A percentile compares a stretch with the other conserved stretches of the same genome.
phyloP scores from a whole-genome alignment of 2,329 filamentous ascomycete species.

The Beauveria brongniartii region DNA sequence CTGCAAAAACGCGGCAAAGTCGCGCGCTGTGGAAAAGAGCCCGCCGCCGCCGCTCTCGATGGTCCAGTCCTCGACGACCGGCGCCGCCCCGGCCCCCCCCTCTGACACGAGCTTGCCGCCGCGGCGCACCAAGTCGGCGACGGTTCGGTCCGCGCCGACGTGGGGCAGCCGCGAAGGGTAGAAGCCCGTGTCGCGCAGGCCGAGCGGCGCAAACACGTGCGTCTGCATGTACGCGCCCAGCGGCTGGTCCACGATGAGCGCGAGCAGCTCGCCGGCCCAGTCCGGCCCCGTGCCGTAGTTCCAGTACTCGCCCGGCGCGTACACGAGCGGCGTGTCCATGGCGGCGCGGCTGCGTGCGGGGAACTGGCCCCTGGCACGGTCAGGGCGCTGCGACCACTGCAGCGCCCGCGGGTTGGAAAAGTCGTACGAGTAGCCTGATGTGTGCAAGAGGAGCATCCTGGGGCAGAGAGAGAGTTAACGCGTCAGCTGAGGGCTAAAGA shows the following conservation, averaged over 20 bases:
- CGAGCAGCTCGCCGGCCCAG: constrained; percentile 38
- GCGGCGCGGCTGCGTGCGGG: constrained; percentile 27
- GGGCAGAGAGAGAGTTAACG: too few species aligned
- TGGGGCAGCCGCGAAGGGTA: constrained; percentile 23
- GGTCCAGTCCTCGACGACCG: constrained; percentile 18
- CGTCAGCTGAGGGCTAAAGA: not conserved
- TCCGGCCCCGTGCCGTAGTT: constrained; percentile 38
- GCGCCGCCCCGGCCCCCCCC: constrained; percentile 16
- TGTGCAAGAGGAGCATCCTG: constrained; percentile 40
- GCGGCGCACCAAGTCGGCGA: constrained; percentile 15
- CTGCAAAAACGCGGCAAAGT: constrained; percentile 30
- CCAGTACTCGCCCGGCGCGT: constrained; percentile 40
- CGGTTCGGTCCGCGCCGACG: constrained; percentile 15
- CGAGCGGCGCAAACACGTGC: constrained; percentile 29
- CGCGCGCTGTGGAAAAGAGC: constrained; percentile 31
- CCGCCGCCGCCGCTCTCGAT: constrained; percentile 37
- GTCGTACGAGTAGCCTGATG: constrained; percentile 39
- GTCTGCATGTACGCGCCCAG: constrained; percentile 30
- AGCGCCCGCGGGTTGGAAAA: constrained; percentile 28
- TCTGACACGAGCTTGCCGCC: constrained; percentile 14
- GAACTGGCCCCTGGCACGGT: constrained; percentile 22
- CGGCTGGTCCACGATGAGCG: constrained; percentile 27
- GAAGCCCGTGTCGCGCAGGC: constrained; percentile 30
- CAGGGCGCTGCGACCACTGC: constrained; percentile 30
- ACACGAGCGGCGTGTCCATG: constrained; percentile 34